Evolutionary conservation across 768 basidiomycete species (phyloP), one percentile per base, ranked within the genome.

Genomic region (Xanthoconium purpureum): DNA sequence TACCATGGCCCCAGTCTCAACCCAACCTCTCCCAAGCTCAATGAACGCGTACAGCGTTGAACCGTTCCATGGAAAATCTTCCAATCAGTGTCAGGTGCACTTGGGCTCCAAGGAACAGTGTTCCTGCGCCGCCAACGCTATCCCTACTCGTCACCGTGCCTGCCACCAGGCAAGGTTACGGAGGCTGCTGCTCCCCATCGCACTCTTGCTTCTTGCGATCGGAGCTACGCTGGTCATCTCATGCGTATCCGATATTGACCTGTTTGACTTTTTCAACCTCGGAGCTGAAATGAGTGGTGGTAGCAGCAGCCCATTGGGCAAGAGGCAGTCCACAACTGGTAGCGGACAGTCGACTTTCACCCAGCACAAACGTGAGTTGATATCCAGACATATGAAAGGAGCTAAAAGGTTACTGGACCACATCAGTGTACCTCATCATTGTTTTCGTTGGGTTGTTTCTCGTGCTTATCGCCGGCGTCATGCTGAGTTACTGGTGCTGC

Each of bases 401-500:
- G 36, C 50, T 58, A n/a, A 42, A 43, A 5, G 24, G 3, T 46
- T 6, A 29, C 39, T 18, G 47, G 43, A 24, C 2, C 15, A 6
- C 9, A 18, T 51, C 47, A 87, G 85, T 82, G 17, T 87, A 86
- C 62, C 75, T 87, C 30, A 83, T 87, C 36, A 72, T 87, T 36
- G 62, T 85, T n/a, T 82, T 87, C 65, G 84, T 87, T 11, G 86
- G 86, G 3, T 67, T 87, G 5, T 61, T 82, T 38, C 67, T 87
- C 0, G 81, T 85, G 1, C 32, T 87, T 7, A 64, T 84, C 9
- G 74, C 80, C 1, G 84, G 58, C 0, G 67, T 88, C 49, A 81
- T 83, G 76, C 76, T 87, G 17, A 81, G 80, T 58, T 82, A 78
- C 18, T 88, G 86, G 80, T 88, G 85, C 60, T 88, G 86, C 70